Evolutionary conservation across 169 alveolate species (phyloP).

Genomic region (Cryptosporidium sp.): DNA sequence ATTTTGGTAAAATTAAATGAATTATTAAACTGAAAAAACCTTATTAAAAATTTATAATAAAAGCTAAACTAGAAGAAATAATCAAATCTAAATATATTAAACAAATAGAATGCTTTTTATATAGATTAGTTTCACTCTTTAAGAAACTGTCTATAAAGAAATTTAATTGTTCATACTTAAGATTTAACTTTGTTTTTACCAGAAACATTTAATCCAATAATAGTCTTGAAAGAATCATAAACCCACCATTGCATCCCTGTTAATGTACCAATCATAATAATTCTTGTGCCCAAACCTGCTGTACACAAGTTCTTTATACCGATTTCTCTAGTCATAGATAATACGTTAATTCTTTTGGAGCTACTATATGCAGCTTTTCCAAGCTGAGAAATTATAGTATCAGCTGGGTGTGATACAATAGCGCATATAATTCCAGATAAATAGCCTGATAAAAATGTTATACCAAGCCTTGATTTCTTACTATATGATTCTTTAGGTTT

Average conservation of each 20-base stretch:
- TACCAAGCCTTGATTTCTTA: conserved; percentile 90
- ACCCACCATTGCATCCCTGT: conserved; percentile 99
- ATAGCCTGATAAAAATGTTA: conserved; percentile 96
- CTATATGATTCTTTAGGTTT: conserved; percentile 89
- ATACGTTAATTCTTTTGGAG: conserved; percentile 77
- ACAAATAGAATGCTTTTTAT: too few species aligned
- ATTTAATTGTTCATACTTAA: not conserved
- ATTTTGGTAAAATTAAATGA: not conserved
- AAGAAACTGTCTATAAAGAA: not conserved
- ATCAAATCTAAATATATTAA: not conserved
- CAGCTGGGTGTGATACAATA: conserved; percentile 97
- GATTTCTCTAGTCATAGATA: conserved; percentile 49
- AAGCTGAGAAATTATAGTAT: conserved; percentile 93
- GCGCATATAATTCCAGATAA: conserved; percentile 97
- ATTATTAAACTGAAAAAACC: not conserved
- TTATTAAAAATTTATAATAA: too few species aligned
- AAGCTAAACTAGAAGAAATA: not conserved
- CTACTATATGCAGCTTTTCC: conserved; percentile 89
- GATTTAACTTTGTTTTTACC: conserved; percentile 74
- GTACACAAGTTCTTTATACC: conserved; percentile 86
- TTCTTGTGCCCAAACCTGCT: conserved; percentile 94
- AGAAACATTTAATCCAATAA: conserved; percentile 84
- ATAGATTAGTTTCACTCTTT: not conserved
- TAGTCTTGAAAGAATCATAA: conserved; percentile 94
- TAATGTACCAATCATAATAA: conserved; percentile 97